Base-by-base conservation (phyloP, 179 eudicot species). In the Actinidia chinensis region DNA sequence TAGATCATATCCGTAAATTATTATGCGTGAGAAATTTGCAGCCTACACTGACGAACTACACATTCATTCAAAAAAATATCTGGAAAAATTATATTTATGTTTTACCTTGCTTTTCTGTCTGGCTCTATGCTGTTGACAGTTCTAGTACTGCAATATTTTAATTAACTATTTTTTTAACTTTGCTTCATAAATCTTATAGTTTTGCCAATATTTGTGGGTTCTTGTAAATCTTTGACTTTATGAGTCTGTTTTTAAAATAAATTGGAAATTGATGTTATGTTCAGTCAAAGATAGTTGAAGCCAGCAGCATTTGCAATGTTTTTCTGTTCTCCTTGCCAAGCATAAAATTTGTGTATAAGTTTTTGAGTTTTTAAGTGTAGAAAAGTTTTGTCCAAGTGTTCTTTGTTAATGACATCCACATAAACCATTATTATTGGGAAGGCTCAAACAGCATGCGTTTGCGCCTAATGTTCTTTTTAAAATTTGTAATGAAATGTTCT, bases 221-320 rank as follows among this genome's bases (percentile, higher is more conserved):
- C 12, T 48, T 48, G 1, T 48, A 12, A 48, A 7, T 48, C 51
- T 48, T 48, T 12, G 61, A 33, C n/a, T n/a, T n/a, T 14, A 4
- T 36, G 60, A 48, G 13, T 22, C 28, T 43, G 51, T 9, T 71
- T 28, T 33, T 40, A 61, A 71, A 33, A 17, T 71, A 52, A 51
- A 51, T 33, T 0, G 59, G 33, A 28, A 36, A 52, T 71, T 52
- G 28, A 47, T 54, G 42, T 58, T 56, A n/a, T 43, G 22, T 74
- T 46, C 36, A 8, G 33, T 60, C 54, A 56, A 36, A 36, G n/a
- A 74, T 74, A 28, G 77, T 42, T 74, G 67, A 74, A 74, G 77
- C 42, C 52, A 43, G 50, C 28, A 22, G 68, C n/a, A 74, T 59
- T 59, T 43, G 22, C 28, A n/a, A 36, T 58, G 67, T 52, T 20